Evolutionary conservation across 306 rosid species (phyloP), one percentile per base, ranked within the genome.

Genomic region (Crotalaria pallida): DNA sequence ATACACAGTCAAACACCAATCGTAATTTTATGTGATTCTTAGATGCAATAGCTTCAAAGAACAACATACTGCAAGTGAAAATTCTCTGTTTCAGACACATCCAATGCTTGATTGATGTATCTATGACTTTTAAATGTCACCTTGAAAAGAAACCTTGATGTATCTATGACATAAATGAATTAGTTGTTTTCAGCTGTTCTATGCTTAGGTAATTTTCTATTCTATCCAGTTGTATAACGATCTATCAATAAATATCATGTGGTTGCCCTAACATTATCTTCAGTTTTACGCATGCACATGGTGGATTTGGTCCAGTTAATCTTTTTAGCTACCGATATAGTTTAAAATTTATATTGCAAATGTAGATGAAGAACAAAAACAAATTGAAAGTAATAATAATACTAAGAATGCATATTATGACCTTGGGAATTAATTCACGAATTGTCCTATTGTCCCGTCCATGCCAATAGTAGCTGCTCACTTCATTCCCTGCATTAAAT

Each of bases 381-480:
- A 48, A 29, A 51, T 47, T 1, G 36, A 24, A 65, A 58, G 52
- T 36, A 41, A 47, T 41, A 33, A 45, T 22, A 22, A 2, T 31
- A 79, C 52, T 53, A 17, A 67, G 52, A 62, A 12, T 58, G 45
- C 49, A 64, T 33, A 67, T 33, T 52, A 70, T 21, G 57, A 87
- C 98, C 98, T 83, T 73, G 10, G 97, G 91, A 79, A 90, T 94
- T 67, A 94, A 74, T 87, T 94, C 92, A 65, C 68, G 84, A 23
- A 43, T 60, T 69, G 97, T 87, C 61, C 50, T 73, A 45, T 66
- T 70, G 79, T 94, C 97, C 77, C 97, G 90, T 61, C 98, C 98
- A 67, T 94, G 98, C 98, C 98, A 94, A 72, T 90, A 94, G 77
- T 85, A 94, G 87, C 89, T 83, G 77, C 92, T 73, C 51, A 22